A percentile compares a stretch with the other conserved stretches of the same genome.
Evolutionary conservation across 1,139 yeast species (phyloP).

Genomic region (Taphrina populina): DNA sequence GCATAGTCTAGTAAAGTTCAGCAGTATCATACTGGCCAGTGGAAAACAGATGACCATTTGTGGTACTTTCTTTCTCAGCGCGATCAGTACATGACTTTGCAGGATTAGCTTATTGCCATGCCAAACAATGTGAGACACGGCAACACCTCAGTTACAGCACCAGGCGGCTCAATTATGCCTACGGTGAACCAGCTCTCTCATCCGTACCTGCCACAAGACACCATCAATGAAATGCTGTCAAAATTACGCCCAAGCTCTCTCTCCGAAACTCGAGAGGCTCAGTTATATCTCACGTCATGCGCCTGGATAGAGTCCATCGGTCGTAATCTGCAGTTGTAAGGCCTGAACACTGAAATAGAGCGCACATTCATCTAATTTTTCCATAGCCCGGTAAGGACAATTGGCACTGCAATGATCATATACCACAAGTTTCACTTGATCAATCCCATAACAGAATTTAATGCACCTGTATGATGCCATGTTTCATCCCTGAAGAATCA

Average conservation of each 20-base stretch:
- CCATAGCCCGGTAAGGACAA: constrained; percentile 44
- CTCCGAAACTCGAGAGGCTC: constrained; percentile 32
- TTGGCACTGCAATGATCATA: constrained; percentile 51
- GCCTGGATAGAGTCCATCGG: constrained; percentile 34
- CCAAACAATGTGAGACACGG: background rate
- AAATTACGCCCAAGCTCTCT: constrained; percentile 4
- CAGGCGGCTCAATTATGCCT: too few relatives aligned
- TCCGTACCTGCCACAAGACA: constrained; percentile 28
- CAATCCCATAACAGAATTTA: constrained; percentile 39
- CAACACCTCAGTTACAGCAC: too few relatives aligned
- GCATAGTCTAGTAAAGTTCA: too few relatives aligned
- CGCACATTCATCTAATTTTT: too few relatives aligned
- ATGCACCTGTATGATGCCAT: constrained; percentile 45
- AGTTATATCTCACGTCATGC: constrained; percentile 29
- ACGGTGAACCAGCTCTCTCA: constrained; percentile 34
- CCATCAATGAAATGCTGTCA: constrained; percentile 13
- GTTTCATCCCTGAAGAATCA: constrained; percentile 42
- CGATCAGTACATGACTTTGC: background rate
- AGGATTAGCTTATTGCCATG: background rate
- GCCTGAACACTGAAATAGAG: too few relatives aligned
- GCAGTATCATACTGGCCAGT: too few relatives aligned
- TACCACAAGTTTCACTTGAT: constrained; percentile 66
- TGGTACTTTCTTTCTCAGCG: background rate
- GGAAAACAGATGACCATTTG: too few relatives aligned
- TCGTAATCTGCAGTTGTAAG: constrained; percentile 24